A percentile compares a stretch with the other conserved stretches of the same genome.
These are phyloP conservation scores for Phytophthora ohioensis DNA, from an alignment of 352 stramenopile genomes.

Conservation along the genomic window DNA sequence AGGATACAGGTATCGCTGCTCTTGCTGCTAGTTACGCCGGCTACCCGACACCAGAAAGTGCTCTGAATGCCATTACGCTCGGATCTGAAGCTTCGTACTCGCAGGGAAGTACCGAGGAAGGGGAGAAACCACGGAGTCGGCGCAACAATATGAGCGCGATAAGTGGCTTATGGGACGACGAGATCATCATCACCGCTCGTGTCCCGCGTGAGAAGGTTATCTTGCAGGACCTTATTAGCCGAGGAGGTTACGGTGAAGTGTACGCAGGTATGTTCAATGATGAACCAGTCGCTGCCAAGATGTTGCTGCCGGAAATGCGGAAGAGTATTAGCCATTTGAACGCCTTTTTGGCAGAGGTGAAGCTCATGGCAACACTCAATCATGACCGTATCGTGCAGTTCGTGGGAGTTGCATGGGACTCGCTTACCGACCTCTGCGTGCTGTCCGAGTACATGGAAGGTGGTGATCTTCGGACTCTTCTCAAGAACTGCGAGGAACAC, in stretches of 20 bases:
- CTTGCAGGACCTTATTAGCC: slow-evolving; percentile 38
- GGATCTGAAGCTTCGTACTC: slow-evolving; percentile 40
- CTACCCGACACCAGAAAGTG: slow-evolving; percentile 42
- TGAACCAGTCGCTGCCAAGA: slow-evolving; percentile 40
- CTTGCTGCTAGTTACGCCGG: slow-evolving; percentile 41
- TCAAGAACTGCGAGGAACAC: slow-evolving; percentile 43
- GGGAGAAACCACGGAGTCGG: slow-evolving; percentile 20
- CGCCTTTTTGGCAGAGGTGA: slow-evolving; percentile 41
- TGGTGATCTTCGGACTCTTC: slow-evolving; percentile 45
- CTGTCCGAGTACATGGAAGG: slow-evolving; percentile 64
- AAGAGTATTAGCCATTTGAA: slow-evolving; percentile 47
- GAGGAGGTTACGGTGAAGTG: slow-evolving; percentile 47
- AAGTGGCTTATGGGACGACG: slow-evolving; percentile 47
- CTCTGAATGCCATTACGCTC: slow-evolving; percentile 35
- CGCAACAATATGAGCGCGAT: slow-evolving; percentile 15
- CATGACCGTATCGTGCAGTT: slow-evolving; percentile 57
- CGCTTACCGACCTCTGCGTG: slow-evolving; percentile 46
- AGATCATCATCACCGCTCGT: slow-evolving; percentile 47
- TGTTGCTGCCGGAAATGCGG: slow-evolving; percentile 47
- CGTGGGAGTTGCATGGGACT: slow-evolving; percentile 61
- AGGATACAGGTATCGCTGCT: slow-evolving; percentile 36
- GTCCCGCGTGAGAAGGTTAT: slow-evolving; percentile 44
- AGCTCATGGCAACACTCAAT: slow-evolving; percentile 50
- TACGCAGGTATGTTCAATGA: slow-evolving; percentile 39
- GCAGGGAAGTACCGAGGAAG: slow-evolving; percentile 17